Evolutionary conservation across 306 rosid species (phyloP), one percentile per base, ranked within the genome.

Genomic region (Psophocarpus tetragonolobus): DNA sequence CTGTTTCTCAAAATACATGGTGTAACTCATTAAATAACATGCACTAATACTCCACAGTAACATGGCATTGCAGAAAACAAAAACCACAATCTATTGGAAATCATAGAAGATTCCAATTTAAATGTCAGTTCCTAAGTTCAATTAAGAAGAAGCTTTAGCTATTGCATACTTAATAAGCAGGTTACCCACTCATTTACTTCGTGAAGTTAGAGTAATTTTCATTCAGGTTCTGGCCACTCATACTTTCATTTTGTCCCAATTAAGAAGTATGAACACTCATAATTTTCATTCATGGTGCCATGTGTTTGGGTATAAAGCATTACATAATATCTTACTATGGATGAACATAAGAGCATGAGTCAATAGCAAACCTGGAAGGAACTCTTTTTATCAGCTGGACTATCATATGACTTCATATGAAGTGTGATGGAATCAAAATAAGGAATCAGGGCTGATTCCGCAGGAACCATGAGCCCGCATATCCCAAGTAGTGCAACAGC

Each of bases 331-430:
- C 61, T 20, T 0, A 12, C 23, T 5, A 71, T 15, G 50, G 33
- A 54, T 32, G 18, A 69, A 75, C 72, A 51, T 5, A 18, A 81
- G 63, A 58, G 63, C 61, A 67, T 57, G 66, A 84, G 41, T 12
- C 14, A 57, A 51, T 32, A 51, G 39, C 56, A 30, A 58, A 92
- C 98, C 97, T 95, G 98, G 85, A 95, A 95, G 50, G 97, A 95
- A 82, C 97, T 95, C 86, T 95, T 95, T 38, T 90, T 89, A 89
- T 95, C 98, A 45, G 97, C 97, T 11, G 98, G 98, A 79, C 98
- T 95, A 82, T 95, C 98, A 82, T 89, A 95, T 56, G 97, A 88
- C 85, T 95, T 95, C 97, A 95, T 92, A 79, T 95, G 98, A 80
- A 95, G 98, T 88, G 86, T 89, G 84, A 95, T 85, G 30, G 92